Evolutionary conservation across 139 green algal species (phyloP).

Genomic region (Asterochloris erici): DNA sequence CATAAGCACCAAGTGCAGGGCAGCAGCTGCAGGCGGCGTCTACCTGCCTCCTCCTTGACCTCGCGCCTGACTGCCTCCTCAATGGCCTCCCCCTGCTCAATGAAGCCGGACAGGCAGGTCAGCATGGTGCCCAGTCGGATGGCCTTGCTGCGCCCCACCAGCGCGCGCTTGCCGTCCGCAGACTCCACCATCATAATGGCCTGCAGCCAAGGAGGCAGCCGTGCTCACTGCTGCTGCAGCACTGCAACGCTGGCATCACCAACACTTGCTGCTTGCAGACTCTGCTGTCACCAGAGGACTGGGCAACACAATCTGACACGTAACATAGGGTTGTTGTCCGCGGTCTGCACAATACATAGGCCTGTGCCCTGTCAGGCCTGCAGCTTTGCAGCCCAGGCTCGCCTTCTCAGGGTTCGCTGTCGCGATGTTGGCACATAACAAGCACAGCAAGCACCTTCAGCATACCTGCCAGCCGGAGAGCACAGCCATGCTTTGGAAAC

Average conservation of each 20-base stretch:
- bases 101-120: slow-evolving; percentile 76
- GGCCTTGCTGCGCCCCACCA: slow-evolving; percentile 62
- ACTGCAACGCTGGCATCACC: not conserved
- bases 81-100: slow-evolving; percentile 75
- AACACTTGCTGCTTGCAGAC: not conserved
- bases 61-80: slow-evolving; percentile 72
- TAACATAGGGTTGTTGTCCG: not conserved
- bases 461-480: no score
- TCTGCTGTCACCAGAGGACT: not conserved
- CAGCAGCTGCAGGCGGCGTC: slow-evolving; percentile 11
- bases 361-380: not conserved
- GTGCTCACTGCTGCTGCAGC: not conserved
- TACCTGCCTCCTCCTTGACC: slow-evolving; percentile 62
- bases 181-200: slow-evolving; percentile 80
- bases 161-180: slow-evolving; percentile 48
- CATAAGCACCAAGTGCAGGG: not conserved
- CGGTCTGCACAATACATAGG: not conserved
- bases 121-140: slow-evolving; percentile 54
- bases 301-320: not conserved
- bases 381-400: no score
- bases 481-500: no score
- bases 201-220: slow-evolving; percentile 19
- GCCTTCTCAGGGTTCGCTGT: no score
- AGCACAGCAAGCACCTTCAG: no score
- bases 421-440: no score